Base-by-base conservation (phyloP, 1,139 yeast species). In the Scheffersomyces lignicola region DNA sequence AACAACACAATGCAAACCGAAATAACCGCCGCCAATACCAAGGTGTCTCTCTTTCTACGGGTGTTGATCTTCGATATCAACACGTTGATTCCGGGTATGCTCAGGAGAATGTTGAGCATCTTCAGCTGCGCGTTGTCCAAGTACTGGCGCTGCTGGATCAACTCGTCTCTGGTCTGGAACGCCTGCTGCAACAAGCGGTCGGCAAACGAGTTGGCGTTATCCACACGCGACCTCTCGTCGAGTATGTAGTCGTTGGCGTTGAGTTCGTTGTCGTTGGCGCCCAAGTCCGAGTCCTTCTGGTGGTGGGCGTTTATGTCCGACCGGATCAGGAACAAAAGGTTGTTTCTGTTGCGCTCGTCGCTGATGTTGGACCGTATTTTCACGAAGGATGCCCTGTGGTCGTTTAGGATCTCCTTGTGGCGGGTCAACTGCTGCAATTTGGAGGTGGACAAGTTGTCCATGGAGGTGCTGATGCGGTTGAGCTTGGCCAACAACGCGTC, bases 151-250 rank as follows among this genome's bases (percentile, higher is more conserved):
- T 92, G 98, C 34, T 81, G 70, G 36, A 75, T 50, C 37, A 92
- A 74, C 52, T 86, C 95, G 43, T 92, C 97, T 42, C 97, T 69
- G 0, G 98, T 89, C 47, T 83, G 85, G 60, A 80, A 83, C 0
- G 97, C 98, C 54, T 85, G 94, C 17, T 78, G 77, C 25, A 92
- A 69, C 38, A 92, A 66, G 33, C 85, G 65, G 53, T 92, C 97
- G 6, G 96, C 87, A 42, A 89, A 68, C 31, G 74, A 71, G 55
- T 88, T 83, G 29, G 94, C 81, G 37, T 72, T 72, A 47, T 86
- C 88, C 16, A 84, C 84, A 35, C 96, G 69, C 24, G 75, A 69
- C 11, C 88, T 62, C 59, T 92, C 98, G 39, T 83, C 82, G 39
- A 85, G 69, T 54, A 86, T 81, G 57, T 90, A 90, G 41, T 79